Conservation (phyloP, 2,329 filamentous ascomycete genomes). For the Alternaria hordeiaustralica region DNA sequence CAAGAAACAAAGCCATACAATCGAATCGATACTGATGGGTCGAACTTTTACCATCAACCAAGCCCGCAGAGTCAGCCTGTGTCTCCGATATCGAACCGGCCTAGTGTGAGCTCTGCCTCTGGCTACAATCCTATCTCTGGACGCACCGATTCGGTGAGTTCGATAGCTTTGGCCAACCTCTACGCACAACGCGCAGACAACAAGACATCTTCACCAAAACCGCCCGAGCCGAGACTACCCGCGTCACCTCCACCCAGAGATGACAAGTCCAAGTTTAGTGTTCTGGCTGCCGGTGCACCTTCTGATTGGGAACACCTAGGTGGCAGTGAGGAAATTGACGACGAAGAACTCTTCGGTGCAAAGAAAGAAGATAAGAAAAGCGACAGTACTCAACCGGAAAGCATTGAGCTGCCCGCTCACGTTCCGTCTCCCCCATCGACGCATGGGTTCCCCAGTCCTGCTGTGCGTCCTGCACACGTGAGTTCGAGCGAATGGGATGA, state of each 20-base stretch:
- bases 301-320: conserved; percentile 50
- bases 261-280: conserved; percentile 40
- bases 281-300: conserved; percentile 43
- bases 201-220: conserved; percentile 34
- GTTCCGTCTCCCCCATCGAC: conserved; percentile 34
- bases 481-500: conserved; percentile 22
- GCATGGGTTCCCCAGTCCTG: conserved; percentile 42
- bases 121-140: conserved; percentile 21
- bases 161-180: conserved; percentile 39
- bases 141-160: conserved; percentile 41
- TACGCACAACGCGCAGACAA: conserved; percentile 34
- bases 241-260: conserved; percentile 36
- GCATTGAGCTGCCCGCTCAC: conserved; percentile 38
- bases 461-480: conserved; percentile 24
- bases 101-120: conserved; percentile 34
- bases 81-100: conserved; percentile 39
- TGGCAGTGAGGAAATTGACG: conserved; percentile 41
- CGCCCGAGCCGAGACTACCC: conserved; percentile 22
- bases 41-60: conserved; percentile 32
- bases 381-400: conserved; percentile 28
- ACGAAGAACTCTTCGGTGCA: conserved; percentile 40
- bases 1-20: conserved; percentile 37
- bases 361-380: conserved; percentile 29
- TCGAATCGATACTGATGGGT: conserved; percentile 31
- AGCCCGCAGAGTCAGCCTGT: conserved; percentile 42